Conservation (phyloP, 805 yeast genomes). For the Hanseniaspora valbyensis region DNA sequence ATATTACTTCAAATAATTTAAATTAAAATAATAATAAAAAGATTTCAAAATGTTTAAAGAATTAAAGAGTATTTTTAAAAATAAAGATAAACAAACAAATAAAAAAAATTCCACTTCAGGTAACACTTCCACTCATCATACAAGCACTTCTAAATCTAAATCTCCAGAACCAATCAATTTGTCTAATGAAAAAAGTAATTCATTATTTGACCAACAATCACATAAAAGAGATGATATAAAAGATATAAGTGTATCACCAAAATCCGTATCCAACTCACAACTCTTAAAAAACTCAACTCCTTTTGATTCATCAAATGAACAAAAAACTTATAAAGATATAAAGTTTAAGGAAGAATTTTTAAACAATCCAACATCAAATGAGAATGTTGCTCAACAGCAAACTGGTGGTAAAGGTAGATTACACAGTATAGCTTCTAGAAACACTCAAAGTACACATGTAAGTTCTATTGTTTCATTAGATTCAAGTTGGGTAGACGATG, state of each 20-base stretch:
- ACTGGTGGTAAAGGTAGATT: neutral
- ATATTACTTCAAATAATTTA: too few species aligned
- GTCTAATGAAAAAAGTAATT: too few species aligned
- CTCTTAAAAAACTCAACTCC: neutral
- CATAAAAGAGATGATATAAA: too few species aligned
- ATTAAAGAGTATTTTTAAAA: constrained; percentile 9
- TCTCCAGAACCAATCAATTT: too few species aligned
- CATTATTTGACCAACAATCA: too few species aligned
- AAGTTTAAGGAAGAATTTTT: constrained; percentile 9
- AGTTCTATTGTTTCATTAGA: constrained; percentile 12
- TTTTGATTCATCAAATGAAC: neutral
- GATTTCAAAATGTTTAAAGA: constrained; percentile 8
- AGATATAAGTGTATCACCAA: too few species aligned
- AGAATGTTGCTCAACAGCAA: neutral
- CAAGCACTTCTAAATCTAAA: too few species aligned
- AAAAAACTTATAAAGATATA: constrained; percentile 6
- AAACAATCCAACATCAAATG: neutral
- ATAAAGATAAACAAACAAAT: constrained; percentile 4
- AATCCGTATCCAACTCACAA: too few species aligned
- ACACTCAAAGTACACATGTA: constrained; percentile 6
- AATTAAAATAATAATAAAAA: too few species aligned
- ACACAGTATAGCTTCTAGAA: constrained; percentile 10
- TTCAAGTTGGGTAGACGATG: constrained; percentile 10
- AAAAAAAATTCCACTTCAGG: neutral
- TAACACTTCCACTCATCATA: too few species aligned